Evolutionary conservation across 140 eudicot genomes (phyloP).

Genomic region (Stevia rebaudiana): DNA sequence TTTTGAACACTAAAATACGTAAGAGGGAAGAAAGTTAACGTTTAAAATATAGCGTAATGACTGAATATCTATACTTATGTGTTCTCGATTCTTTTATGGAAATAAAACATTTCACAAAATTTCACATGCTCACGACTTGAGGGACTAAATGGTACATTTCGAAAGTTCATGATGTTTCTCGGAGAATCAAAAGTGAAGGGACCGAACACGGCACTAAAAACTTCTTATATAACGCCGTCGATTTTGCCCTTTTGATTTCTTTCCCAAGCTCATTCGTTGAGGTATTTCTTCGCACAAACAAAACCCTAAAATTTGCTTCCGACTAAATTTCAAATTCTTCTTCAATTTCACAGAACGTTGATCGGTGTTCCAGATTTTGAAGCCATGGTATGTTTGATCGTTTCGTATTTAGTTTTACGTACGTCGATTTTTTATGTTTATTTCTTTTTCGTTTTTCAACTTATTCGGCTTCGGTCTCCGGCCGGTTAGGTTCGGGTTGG

Average conservation of each 20-base stretch:
- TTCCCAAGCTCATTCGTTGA: neutral
- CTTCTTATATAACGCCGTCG: neutral
- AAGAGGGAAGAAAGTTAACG: no score
- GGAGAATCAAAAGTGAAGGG: neutral
- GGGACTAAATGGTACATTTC: no score
- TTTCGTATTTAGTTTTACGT: neutral
- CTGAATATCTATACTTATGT: no score
- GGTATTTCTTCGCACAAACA: neutral
- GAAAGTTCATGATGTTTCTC: no score
- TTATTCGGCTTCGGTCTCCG: no score
- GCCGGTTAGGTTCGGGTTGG: no score
- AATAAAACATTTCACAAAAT: no score
- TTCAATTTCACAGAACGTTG: neutral
- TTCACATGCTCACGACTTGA: no score
- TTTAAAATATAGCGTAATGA: no score
- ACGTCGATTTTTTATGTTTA: neutral
- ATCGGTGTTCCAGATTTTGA: neutral
- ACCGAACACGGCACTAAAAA: neutral
- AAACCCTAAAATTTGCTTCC: neutral
- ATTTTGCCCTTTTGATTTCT: neutral
- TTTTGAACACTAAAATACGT: no score
- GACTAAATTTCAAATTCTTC: neutral
- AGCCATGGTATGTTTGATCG: neutral
- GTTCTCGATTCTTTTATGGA: no score
- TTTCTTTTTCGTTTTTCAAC: no score